These are phyloP conservation scores for Fusarium domesticum DNA, from an alignment of 2,329 filamentous ascomycete genomes.

Conservation along the genomic window DNA sequence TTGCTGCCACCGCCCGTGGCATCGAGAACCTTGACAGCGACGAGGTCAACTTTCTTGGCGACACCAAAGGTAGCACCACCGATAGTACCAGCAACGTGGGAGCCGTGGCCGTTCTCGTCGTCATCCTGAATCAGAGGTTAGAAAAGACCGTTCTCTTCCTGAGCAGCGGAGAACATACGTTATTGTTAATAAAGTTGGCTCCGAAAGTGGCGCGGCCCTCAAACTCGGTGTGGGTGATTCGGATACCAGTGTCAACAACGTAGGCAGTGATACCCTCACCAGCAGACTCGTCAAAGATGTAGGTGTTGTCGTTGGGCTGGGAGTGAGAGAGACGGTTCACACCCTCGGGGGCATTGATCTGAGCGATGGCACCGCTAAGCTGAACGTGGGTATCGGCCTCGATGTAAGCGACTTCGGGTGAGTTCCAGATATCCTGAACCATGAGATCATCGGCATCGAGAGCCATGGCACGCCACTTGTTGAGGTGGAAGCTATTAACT, in stretches of 20 bases:
- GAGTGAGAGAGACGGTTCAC: slow-evolving; percentile 52
- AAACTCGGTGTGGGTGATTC: slow-evolving; percentile 53
- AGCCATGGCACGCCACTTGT: slow-evolving; percentile 51
- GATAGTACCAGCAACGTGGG: slow-evolving; percentile 61
- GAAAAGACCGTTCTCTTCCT: neutral
- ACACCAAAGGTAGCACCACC: slow-evolving; percentile 60
- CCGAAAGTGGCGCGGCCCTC: slow-evolving; percentile 53
- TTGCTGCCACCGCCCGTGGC: slow-evolving; percentile 38
- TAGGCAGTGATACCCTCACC: slow-evolving; percentile 59
- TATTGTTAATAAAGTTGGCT: slow-evolving; percentile 50
- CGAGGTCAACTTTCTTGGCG: slow-evolving; percentile 43
- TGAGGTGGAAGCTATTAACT: slow-evolving; percentile 47
- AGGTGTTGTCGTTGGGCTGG: slow-evolving; percentile 30
- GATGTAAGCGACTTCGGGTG: slow-evolving; percentile 50
- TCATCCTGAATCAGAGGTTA: slow-evolving; percentile 36
- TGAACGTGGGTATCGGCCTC: slow-evolving; percentile 53
- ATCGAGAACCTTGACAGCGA: slow-evolving; percentile 62
- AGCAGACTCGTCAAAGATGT: slow-evolving; percentile 50
- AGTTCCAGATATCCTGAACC: slow-evolving; percentile 47
- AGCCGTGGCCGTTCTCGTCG: slow-evolving; percentile 62
- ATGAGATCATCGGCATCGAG: slow-evolving; percentile 51
- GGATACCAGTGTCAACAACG: slow-evolving; percentile 65
- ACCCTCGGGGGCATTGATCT: slow-evolving; percentile 53
- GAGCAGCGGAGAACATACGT: slow-evolving; percentile 34
- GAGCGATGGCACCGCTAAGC: slow-evolving; percentile 43